Evolutionary conservation across 1,284 basidiomycete genomes (phyloP).

Genomic region (Golubevia pallescens): DNA sequence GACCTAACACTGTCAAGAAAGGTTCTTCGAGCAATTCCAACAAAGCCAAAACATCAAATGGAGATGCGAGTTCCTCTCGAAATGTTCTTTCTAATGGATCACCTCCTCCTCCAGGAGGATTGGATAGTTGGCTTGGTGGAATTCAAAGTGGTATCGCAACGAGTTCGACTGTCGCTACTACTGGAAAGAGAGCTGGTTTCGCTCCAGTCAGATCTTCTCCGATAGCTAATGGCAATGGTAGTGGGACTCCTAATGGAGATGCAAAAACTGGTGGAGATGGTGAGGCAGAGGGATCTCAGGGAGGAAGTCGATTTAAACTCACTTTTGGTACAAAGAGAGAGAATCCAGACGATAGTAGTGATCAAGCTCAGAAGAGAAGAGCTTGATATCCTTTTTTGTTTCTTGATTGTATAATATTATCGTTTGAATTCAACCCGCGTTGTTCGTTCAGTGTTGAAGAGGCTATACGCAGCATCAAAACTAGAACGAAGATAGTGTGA

Average conservation of each 20-base stretch:
- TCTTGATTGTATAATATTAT: too few species aligned
- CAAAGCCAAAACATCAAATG: not conserved
- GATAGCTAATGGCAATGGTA: not conserved
- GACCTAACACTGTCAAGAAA: conserved; percentile 12
- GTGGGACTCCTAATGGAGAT: not conserved
- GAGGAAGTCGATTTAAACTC: not conserved
- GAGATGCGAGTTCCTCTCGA: not conserved
- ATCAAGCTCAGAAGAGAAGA: conserved; percentile 4
- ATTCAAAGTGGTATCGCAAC: not conserved
- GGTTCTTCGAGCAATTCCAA: too few species aligned
- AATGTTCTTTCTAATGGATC: not conserved
- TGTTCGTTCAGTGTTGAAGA: too few species aligned
- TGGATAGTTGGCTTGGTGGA: not conserved
- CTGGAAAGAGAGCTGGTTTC: not conserved
- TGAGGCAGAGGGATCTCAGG: not conserved
- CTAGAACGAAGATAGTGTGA: too few species aligned
- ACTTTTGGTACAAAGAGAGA: conserved; percentile 5
- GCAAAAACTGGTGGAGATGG: too few species aligned
- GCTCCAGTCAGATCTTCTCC: not conserved
- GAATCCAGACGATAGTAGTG: not conserved
- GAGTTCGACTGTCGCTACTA: not conserved
- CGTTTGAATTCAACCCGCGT: too few species aligned
- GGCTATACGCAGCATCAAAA: too few species aligned
- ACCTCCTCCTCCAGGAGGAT: not conserved
- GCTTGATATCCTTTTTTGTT: too few species aligned